Percentiles rank a stretch among this genome's conserved stretches.
Conservation (phyloP, 140 eudicot genomes). For the Senecio squalidus region DNA sequence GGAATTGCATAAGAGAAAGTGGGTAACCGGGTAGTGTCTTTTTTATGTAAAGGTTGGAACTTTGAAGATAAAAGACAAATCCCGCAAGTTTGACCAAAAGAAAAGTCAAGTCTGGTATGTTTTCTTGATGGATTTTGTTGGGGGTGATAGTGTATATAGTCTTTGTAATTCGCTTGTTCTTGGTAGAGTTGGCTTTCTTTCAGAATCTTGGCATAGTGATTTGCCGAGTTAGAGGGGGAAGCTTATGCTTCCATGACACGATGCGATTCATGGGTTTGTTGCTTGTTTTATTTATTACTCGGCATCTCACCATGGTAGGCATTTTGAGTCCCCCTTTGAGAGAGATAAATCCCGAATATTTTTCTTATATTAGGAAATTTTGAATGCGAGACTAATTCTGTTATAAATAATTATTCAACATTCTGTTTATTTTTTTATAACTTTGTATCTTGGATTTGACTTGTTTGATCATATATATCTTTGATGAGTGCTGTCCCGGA, state of each 20-base stretch:
- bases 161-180: slow-evolving; percentile 18
- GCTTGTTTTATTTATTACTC: slow-evolving; percentile 26
- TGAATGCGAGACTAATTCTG: slow-evolving; percentile 51
- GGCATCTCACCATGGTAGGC: slow-evolving; percentile 29
- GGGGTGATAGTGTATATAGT: slow-evolving; percentile 50
- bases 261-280: slow-evolving; percentile 32
- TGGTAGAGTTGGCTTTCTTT: slow-evolving; percentile 38
- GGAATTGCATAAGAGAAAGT: slow-evolving; percentile 84
- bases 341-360: slow-evolving; percentile 16
- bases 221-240: slow-evolving; percentile 31
- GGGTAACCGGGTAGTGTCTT: slow-evolving; percentile 30
- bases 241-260: slow-evolving; percentile 22
- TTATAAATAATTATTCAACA: slow-evolving; percentile 27
- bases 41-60: slow-evolving; percentile 36
- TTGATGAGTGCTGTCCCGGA: neutral
- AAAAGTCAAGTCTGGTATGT: slow-evolving; percentile 38
- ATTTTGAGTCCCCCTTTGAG: slow-evolving; percentile 18
- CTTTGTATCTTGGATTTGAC: slow-evolving; percentile 21
- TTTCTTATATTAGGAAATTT: slow-evolving; percentile 48
- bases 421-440: slow-evolving; percentile 25
- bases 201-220: slow-evolving; percentile 23
- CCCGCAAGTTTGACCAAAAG: slow-evolving; percentile 29
- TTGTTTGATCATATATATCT: slow-evolving; percentile 7
- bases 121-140: slow-evolving; percentile 45
- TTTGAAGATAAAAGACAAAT: slow-evolving; percentile 34